These are phyloP conservation scores for Fusarium foetens DNA, from an alignment of 2,329 filamentous ascomycete genomes.

Conservation along the genomic window DNA sequence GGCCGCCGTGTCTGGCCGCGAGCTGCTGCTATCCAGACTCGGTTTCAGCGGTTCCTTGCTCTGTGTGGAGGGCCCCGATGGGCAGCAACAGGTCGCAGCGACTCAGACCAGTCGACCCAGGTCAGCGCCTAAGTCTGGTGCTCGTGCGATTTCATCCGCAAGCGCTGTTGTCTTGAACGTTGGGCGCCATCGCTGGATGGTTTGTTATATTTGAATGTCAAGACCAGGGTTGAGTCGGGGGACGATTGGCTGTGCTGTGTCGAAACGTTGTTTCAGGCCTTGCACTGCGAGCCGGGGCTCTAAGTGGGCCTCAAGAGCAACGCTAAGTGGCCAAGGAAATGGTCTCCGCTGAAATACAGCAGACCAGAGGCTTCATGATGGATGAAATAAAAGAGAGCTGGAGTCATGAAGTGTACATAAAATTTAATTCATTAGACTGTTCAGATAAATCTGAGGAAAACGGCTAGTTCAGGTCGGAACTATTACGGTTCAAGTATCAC, in stretches of 20 bases:
- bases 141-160: conserved; percentile 33
- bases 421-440: not conserved
- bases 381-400: not conserved
- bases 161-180: conserved; percentile 22
- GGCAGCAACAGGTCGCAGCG: conserved; percentile 33
- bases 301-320: not conserved
- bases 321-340: conserved; percentile 11
- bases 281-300: conserved; percentile 2
- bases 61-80: conserved; percentile 13
- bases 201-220: conserved; percentile 29
- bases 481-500: too few relatives aligned
- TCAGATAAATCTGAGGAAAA: not conserved
- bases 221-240: conserved; percentile 35
- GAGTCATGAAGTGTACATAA: not conserved
- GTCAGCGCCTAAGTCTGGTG: conserved; percentile 36
- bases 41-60: conserved; percentile 30
- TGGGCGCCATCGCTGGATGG: conserved; percentile 29
- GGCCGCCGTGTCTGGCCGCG: conserved; percentile 38
- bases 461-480: not conserved
- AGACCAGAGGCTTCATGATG: not conserved
- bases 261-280: conserved; percentile 42
- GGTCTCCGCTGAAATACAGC: not conserved
- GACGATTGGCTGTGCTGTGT: conserved; percentile 40
- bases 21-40: conserved; percentile 23
- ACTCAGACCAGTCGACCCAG: conserved; percentile 34